Evolutionary conservation across 345 rosid species (phyloP).

Genomic region (Dimocarpus longan): DNA sequence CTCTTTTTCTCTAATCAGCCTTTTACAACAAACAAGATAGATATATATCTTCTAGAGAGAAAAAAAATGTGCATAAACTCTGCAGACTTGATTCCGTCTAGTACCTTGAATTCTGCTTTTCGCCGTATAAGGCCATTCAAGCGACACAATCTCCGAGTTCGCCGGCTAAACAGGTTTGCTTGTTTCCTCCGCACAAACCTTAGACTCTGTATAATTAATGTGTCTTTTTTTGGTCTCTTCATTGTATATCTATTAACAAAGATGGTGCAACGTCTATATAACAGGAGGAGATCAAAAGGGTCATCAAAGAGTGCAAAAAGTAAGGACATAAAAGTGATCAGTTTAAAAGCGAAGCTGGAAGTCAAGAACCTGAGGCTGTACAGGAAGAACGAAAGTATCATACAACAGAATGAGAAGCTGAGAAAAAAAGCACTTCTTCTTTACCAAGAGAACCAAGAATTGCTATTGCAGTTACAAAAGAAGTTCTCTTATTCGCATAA

Average conservation of each 20-base stretch:
- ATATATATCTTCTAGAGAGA: neutral
- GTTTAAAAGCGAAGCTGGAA: constrained; percentile 42
- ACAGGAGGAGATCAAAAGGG: constrained; percentile 43
- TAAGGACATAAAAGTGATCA: constrained; percentile 22
- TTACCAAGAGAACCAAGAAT: constrained; percentile 65
- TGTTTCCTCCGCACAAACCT: too few relatives aligned
- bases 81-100: constrained; percentile 22
- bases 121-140: constrained; percentile 22
- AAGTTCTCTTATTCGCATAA: constrained; percentile 23
- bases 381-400: constrained; percentile 67
- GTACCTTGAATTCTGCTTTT: constrained; percentile 6
- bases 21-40: constrained; percentile 8
- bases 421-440: constrained; percentile 66
- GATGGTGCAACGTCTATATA: neutral
- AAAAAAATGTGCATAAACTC: constrained; percentile 34
- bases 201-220: neutral
- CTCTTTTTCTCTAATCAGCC: constrained; percentile 4
- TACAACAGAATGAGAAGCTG: constrained; percentile 69
- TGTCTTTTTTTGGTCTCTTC: neutral
- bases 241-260: constrained; percentile 4
- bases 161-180: constrained; percentile 34
- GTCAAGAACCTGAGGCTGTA: constrained; percentile 63
- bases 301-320: constrained; percentile 17
- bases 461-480: constrained; percentile 53
- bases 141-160: constrained; percentile 22